Base-by-base conservation (phyloP, 192 early-diverging fungal species). In the Podila horticola region DNA sequence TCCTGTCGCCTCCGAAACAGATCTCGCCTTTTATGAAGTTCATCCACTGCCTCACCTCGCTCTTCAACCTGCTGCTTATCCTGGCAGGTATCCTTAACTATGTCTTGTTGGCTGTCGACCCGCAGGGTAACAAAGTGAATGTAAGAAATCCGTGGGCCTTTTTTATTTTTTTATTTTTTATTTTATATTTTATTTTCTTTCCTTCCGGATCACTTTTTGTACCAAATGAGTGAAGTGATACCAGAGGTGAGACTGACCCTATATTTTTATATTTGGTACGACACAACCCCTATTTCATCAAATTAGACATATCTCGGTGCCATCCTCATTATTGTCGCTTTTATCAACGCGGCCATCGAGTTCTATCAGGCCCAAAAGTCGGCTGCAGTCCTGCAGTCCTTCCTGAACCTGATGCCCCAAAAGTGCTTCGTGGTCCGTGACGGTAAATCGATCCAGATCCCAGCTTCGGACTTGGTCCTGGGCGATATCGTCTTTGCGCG, bases 301-400 rank as follows among this genome's bases (percentile, higher is more conserved):
- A n/a, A 45, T 31, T 84, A 95, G 93, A 87, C 87, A 11, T 97
- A 97, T 72, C 91, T 97, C 55, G 97, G 97, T n/a, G 93, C 91
- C 24, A 95, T 98, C 74, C 87, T 97, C 0, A 90, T 98, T 50
- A 86, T 66, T 36, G 95, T 98, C n/a, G 94, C 96, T 1, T 93
- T 98, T 59, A 64, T 95, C 59, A 98, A 98, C 75, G 94, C 97
- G 1, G 81, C 74, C 34, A 95, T 98, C 72, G 97, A 98, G 82
- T 97, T 95, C 75, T 93, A 92, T 68, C 97, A 98, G 84, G 82
- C 89, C 66, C 94, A 93, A 83, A 98, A 98, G 84, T 92, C 93
- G 41, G 91, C 92, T 24, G 94, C 95, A 30, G 90, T 96, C 52
- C 84, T 98, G n/a, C 95, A 96, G 33, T 96, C 95, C 3, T 94